A percentile compares a stretch with the other conserved stretches of the same genome.
Conservation (phyloP, 129 eudicot species). For the Scalesia atractyloides region DNA sequence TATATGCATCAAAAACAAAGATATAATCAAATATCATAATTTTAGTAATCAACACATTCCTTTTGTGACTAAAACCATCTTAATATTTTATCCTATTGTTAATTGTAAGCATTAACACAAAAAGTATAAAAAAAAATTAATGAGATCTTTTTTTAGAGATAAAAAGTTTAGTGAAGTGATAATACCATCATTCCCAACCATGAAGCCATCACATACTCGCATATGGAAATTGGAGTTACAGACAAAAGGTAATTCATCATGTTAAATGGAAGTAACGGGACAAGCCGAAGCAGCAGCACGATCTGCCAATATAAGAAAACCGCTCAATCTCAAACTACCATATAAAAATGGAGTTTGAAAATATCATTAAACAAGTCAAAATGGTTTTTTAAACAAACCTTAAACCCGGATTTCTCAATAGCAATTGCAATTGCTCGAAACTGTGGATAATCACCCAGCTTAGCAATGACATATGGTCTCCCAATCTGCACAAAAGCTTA, state of each 20-base stretch:
- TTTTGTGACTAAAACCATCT: conserved; percentile 2
- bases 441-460: conserved; percentile 76
- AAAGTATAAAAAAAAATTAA: neutral
- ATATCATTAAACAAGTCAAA: neutral
- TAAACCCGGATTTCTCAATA: conserved; percentile 77
- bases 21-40: neutral
- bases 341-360: too few species aligned
- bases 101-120: neutral
- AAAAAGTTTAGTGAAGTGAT: conserved; percentile 4
- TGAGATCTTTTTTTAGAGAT: neutral
- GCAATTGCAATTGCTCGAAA: conserved; percentile 90
- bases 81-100: neutral
- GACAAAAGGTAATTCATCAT: conserved; percentile 90
- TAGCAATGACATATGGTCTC: conserved; percentile 71
- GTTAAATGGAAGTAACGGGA: conserved; percentile 87
- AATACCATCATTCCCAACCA: conserved; percentile 98
- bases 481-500: conserved; percentile 57
- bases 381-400: conserved; percentile 40
- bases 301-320: conserved; percentile 52
- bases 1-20: neutral
- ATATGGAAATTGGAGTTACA: conserved; percentile 70
- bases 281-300: conserved; percentile 84
- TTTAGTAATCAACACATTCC: neutral
- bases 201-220: conserved; percentile 79
- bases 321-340: neutral